These are phyloP conservation scores for Phytophthora nicotianae DNA, from an alignment of 352 stramenopile species.

Conservation along the genomic window DNA sequence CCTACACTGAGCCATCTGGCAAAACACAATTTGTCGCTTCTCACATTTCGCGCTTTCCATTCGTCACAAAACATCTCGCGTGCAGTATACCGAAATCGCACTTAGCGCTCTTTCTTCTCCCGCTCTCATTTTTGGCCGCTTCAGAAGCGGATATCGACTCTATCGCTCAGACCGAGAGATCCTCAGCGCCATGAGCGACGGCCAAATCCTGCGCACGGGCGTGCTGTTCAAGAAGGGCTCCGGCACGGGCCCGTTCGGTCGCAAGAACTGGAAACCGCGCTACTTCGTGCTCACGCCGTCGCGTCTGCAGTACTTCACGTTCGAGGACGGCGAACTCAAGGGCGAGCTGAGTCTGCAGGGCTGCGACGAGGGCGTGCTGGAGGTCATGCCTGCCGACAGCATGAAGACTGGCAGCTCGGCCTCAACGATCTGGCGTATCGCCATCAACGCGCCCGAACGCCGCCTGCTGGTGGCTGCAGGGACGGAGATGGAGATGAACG, in stretches of 20 bases:
- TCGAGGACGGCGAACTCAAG: conserved; percentile 78
- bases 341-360: conserved; percentile 71
- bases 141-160: conserved; percentile 28
- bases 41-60: neutral
- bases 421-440: conserved; percentile 81
- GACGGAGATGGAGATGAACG: conserved; percentile 88
- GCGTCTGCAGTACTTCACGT: conserved; percentile 78
- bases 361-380: conserved; percentile 65
- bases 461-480: conserved; percentile 68
- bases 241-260: conserved; percentile 64
- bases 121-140: conserved; percentile 6
- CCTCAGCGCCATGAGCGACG: conserved; percentile 38
- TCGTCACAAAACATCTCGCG: conserved; percentile 9
- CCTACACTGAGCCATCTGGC: conserved; percentile 17
- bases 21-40: conserved; percentile 15
- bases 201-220: conserved; percentile 68
- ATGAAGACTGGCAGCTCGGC: conserved; percentile 77
- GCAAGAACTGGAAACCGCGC: conserved; percentile 81
- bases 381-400: conserved; percentile 80
- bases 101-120: conserved; percentile 27
- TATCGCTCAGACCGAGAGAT: neutral
- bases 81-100: conserved; percentile 16
- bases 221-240: conserved; percentile 87
- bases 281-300: conserved; percentile 73
- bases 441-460: conserved; percentile 64